Conservation (phyloP, 129 eudicot species). For the Lactuca sativa region DNA sequence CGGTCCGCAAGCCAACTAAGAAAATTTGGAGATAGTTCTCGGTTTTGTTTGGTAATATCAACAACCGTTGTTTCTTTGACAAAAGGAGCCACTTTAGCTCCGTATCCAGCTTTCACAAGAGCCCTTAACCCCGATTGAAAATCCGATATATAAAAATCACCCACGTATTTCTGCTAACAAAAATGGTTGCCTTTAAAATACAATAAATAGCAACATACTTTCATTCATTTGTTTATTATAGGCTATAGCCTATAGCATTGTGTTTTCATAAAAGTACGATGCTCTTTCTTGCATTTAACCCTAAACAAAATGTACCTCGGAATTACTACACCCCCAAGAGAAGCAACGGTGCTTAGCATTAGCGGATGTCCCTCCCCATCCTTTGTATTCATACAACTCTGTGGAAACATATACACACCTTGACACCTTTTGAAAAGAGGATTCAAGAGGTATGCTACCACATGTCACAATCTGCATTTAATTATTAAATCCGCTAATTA, state of each 20-base stretch:
- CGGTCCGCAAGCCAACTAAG: conserved; percentile 79
- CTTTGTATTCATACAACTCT: conserved; percentile 74
- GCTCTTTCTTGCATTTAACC: not conserved
- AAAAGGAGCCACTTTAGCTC: conserved; percentile 81
- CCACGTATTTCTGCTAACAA: conserved; percentile 62
- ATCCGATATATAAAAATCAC: conserved; percentile 87
- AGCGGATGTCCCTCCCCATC: conserved; percentile 61
- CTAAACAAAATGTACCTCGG: conserved; percentile 49
- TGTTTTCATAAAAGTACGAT: too few species aligned
- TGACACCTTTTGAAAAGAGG: conserved; percentile 68
- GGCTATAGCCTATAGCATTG: not conserved
- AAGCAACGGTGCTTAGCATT: conserved; percentile 67
- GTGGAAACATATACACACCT: conserved; percentile 80
- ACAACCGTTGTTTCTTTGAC: conserved; percentile 63
- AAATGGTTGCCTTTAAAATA: not conserved
- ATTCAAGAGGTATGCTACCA: conserved; percentile 88
- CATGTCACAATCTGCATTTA: conserved; percentile 70
- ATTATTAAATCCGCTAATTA: not conserved
- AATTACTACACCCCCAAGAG: conserved; percentile 78
- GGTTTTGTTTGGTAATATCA: conserved; percentile 57
- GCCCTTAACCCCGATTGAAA: conserved; percentile 84
- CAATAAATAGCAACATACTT: not conserved
- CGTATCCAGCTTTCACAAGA: conserved; percentile 83
- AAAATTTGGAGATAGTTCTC: conserved; percentile 61
- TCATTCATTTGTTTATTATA: not conserved